Evolutionary conservation across 225 moss, liverwort and hornwort genomes (phyloP), one percentile per base, ranked within the genome.

Genomic region (Bryoerythrophyllum caledonicum): DNA sequence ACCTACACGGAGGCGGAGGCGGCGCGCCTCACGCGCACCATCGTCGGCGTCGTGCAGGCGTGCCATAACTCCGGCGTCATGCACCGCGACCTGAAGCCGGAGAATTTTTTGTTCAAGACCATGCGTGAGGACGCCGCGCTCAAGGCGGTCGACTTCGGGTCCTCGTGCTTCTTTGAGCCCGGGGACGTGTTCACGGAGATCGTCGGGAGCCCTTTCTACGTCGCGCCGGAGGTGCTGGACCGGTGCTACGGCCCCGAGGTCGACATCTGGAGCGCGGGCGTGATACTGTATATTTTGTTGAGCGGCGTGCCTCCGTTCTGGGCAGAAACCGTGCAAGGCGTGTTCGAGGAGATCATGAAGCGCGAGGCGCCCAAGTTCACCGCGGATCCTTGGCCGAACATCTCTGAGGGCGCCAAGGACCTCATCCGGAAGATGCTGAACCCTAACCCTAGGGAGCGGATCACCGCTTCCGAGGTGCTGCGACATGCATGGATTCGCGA

Each of bases 201-300:
- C 24, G 93, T 95, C 2, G 95, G 95, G 4, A 95, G 95, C 68
- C 93, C 95, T 1, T 95, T 90, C 51, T 93, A 95, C 63, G 91
- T 95, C 49, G 95, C 95, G 4, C 93, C 95, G 0, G 95, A 95
- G 69, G 91, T 95, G 11, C 17, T 95, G 38, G 90, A 93, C 21
- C 85, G 95, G 8, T 80, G 87, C 51, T 95, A 95, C 55, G 93
- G 95, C 1, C 93, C 95, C 0, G 93, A 95, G 67, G 91, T 90
- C 0, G 95, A 95, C 49, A 82, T 93, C 9, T 95, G 95, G 95
- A 95, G 95, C 56, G 93, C 82, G 4, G 95, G 95, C 23, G 95
- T 95, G 32, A 93, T 91, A 60, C 58, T 95, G 15, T 95, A 95
- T 75, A 91, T 93, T 30, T 66, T 95, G 21, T 71, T 93, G 21